phyloP scores from a whole-genome alignment of 345 rosid species.

The Hevea brasiliensis region DNA sequence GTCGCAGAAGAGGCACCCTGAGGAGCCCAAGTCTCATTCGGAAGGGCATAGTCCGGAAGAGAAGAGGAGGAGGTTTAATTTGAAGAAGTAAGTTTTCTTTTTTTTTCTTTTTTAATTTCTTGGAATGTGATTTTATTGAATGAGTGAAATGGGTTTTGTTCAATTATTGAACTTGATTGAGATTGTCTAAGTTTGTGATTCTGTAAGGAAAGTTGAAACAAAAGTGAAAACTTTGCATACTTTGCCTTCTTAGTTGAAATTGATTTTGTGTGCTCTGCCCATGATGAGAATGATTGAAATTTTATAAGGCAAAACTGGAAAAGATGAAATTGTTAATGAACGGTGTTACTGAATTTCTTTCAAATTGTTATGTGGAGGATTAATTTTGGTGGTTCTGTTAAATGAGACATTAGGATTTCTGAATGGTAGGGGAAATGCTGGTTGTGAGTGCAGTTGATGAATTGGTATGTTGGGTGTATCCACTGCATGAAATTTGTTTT shows the following conservation, averaged over 20 bases:
- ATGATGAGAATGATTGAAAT: neutral
- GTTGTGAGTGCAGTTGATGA: neutral
- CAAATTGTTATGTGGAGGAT: neutral
- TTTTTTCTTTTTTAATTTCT: neutral
- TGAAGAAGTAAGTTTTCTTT: conserved; percentile 49
- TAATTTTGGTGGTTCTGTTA: neutral
- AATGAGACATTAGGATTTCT: neutral
- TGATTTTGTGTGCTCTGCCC: neutral
- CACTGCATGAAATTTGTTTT: neutral
- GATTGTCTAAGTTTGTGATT: neutral
- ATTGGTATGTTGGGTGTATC: neutral
- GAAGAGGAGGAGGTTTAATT: conserved; percentile 63
- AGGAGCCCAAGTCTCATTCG: conserved; percentile 53
- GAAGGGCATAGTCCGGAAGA: conserved; percentile 57
- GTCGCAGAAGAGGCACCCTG: conserved; percentile 90
- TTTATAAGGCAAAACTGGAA: neutral
- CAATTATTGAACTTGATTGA: neutral
- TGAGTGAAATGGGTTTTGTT: conserved; percentile 7
- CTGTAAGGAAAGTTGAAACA: neutral
- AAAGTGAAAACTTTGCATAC: neutral
- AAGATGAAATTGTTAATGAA: neutral
- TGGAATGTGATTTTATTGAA: neutral
- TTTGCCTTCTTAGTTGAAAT: too few species aligned
- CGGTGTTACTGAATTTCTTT: neutral
- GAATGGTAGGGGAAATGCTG: neutral